Conservation (phyloP, 371 early-diverging fungal genomes). For the Apophysomyces elegans region DNA sequence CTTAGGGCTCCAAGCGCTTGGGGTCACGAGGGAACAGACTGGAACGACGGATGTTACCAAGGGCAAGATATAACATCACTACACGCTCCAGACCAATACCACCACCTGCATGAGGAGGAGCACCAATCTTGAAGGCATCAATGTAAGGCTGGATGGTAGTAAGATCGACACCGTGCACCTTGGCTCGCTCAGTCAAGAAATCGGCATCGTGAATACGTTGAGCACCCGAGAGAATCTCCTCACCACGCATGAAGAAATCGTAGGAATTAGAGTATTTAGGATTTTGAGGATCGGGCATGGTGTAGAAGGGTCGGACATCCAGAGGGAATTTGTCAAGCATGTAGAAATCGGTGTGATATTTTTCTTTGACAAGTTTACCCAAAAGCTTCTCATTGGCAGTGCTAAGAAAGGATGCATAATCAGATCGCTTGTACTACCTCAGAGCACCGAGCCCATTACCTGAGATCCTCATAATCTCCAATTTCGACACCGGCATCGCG, state of each 20-base stretch:
- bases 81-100: constrained; percentile 99
- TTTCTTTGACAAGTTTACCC: constrained; percentile 93
- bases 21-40: constrained; percentile 99
- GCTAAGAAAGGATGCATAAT: constrained; percentile 21
- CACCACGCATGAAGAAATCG: constrained; percentile 99
- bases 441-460: constrained; percentile 16
- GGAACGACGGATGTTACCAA: constrained; percentile 97
- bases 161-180: constrained; percentile 84
- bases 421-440: neutral
- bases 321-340: constrained; percentile 99
- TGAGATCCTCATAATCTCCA: constrained; percentile 94
- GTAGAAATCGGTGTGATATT: constrained; percentile 98
- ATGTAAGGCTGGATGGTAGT: constrained; percentile 91
- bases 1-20: constrained; percentile 93
- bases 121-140: constrained; percentile 98
- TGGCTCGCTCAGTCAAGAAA: constrained; percentile 84
- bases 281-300: constrained; percentile 94
- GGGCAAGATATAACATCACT: constrained; percentile 95
- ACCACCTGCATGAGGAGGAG: constrained; percentile 99
- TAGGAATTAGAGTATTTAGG: constrained; percentile 97
- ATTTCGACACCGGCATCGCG: constrained; percentile 91
- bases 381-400: constrained; percentile 95
- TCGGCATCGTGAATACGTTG: constrained; percentile 98
- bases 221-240: constrained; percentile 99
- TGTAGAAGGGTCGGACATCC: constrained; percentile 98